phyloP scores from a whole-genome alignment of 306 rosid species.

The Gastrolobium villosum region DNA sequence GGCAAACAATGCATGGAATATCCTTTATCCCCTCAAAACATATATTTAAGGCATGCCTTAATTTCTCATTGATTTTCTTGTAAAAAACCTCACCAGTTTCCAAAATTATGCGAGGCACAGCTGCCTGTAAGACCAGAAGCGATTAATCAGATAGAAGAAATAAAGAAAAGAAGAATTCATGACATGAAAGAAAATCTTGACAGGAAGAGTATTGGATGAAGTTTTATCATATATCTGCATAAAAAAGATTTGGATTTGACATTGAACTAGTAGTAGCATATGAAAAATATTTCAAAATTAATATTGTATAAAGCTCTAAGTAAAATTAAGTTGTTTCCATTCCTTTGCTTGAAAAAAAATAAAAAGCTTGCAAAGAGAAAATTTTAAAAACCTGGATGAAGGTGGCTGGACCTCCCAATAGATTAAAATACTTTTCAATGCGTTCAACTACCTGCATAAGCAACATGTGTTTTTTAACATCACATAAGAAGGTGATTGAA shows the following conservation, averaged over 20 bases:
- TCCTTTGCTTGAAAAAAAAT: background rate
- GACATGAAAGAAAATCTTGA: background rate
- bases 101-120: constrained; percentile 70
- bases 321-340: background rate
- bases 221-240: background rate
- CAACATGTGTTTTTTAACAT: constrained; percentile 10
- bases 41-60: constrained; percentile 61
- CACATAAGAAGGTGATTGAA: constrained; percentile 2
- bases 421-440: constrained; percentile 69
- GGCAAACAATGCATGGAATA: constrained; percentile 66
- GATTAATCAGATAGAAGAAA: background rate
- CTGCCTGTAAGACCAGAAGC: constrained; percentile 60
- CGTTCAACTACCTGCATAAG: constrained; percentile 63
- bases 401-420: constrained; percentile 84
- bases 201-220: background rate
- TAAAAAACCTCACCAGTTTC: constrained; percentile 69
- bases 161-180: too few species aligned
- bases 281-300: too few species aligned
- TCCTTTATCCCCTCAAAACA: constrained; percentile 62
- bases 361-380: background rate
- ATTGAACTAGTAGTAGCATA: background rate
- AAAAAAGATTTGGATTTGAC: background rate
- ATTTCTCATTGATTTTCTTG: constrained; percentile 60
- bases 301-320: too few species aligned
- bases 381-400: constrained; percentile 69